Evolutionary conservation across 768 basidiomycete genomes (phyloP).

Genomic region (Lepiota subincarnata): DNA sequence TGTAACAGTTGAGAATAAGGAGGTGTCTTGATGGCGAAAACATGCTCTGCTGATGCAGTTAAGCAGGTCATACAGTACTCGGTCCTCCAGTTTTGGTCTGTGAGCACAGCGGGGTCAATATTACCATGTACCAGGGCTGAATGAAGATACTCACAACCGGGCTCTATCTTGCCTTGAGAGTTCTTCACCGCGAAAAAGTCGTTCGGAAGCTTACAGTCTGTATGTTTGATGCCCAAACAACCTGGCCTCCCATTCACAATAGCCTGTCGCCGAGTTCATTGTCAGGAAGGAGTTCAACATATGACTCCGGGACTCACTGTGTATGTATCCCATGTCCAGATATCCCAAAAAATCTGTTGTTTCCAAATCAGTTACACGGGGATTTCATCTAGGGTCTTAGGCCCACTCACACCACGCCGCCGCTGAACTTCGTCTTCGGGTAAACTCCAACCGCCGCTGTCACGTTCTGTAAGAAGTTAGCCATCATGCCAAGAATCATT

Average conservation of each 20-base stretch:
- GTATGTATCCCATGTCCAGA: slow-evolving; percentile 48
- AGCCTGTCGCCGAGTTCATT: slow-evolving; percentile 25
- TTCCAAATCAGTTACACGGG: slow-evolving; percentile 1
- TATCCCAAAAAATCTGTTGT: slow-evolving; percentile 47
- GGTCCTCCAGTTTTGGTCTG: slow-evolving; percentile 43
- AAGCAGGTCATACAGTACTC: slow-evolving; percentile 43
- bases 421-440: slow-evolving; percentile 41
- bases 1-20: slow-evolving; percentile 43
- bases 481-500: neutral
- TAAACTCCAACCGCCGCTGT: slow-evolving; percentile 46
- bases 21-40: slow-evolving; percentile 33
- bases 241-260: slow-evolving; percentile 50
- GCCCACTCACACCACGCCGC: slow-evolving; percentile 31
- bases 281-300: neutral
- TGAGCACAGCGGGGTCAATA: neutral
- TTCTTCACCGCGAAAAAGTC: slow-evolving; percentile 32
- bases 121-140: neutral
- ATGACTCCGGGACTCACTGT: slow-evolving; percentile 27
- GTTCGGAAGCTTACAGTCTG: slow-evolving; percentile 50
- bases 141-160: slow-evolving; percentile 35
- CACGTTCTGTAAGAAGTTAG: slow-evolving; percentile 36
- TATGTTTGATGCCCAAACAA: slow-evolving; percentile 39
- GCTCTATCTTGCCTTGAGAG: slow-evolving; percentile 30
- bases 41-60: slow-evolving; percentile 37
- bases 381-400: neutral